Conservation (phyloP, 2,329 filamentous ascomycete species). For the Fusarium euwallaceae region DNA sequence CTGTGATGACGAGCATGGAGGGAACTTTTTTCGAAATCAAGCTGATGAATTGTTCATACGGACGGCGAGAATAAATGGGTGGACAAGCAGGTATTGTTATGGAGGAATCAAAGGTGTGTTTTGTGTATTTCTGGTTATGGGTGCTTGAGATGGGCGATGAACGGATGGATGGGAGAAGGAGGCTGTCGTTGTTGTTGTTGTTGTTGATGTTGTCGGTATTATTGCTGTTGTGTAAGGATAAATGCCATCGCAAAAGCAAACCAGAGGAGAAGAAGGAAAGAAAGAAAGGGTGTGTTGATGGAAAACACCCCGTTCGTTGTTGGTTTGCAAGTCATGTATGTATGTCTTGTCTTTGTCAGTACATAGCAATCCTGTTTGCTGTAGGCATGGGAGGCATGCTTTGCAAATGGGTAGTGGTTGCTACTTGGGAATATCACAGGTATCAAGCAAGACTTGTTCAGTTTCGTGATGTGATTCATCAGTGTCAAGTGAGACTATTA, state of each 20-base stretch:
- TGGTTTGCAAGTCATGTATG: neutral
- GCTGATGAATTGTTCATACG: neutral
- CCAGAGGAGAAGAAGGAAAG: neutral
- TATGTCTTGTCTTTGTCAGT: conserved; percentile 1
- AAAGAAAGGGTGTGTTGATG: neutral
- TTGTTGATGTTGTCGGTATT: neutral
- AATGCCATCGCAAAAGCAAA: neutral
- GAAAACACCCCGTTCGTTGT: neutral
- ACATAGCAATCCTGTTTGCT: neutral
- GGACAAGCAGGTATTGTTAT: neutral
- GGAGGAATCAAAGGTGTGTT: conserved; percentile 12
- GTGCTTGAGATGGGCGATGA: conserved; percentile 6
- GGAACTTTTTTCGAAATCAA: neutral
- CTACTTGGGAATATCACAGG: neutral
- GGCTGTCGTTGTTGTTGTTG: neutral
- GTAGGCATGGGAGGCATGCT: neutral
- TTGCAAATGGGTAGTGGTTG: neutral
- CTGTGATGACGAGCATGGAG: neutral
- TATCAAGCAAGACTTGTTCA: neutral
- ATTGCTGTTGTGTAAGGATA: neutral
- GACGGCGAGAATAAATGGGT: neutral
- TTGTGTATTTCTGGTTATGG: conserved; percentile 24
- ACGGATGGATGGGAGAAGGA: conserved; percentile 4
- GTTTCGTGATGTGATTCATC: neutral
- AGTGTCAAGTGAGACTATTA: neutral